Evolutionary conservation across 257 asterid genomes (phyloP), one percentile per base, ranked within the genome.

Genomic region (Penstemon barbatus): DNA sequence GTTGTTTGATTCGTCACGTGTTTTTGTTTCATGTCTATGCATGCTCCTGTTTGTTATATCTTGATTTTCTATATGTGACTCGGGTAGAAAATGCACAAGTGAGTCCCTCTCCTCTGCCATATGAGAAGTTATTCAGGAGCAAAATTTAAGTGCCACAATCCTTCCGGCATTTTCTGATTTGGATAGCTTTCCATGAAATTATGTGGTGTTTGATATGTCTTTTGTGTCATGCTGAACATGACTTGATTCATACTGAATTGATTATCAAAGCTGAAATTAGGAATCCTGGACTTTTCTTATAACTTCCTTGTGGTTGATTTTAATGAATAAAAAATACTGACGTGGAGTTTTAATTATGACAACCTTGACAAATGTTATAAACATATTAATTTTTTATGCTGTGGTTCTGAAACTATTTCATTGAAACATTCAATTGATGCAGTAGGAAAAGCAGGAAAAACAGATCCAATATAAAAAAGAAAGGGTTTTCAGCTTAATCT

Each of bases 371-470:
- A 42, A n/a, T 25, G 3, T 3, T 36, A 11, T 4, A 25, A 33
- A 12, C 25, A 50, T 41, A 36, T 40, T 50, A 36, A 57, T 7
- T 42, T 70, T 73, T 25, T 73, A 10, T 18, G 38, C 44, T 7
- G 39, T 33, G 15, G 60, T n/a, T 62, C 56, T 36, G 10, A 45
- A 10, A 12, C 1, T 45, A 10, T 18, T 39, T 61, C 37, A 44
- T 39, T 4, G 65, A 43, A 44, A 42, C 57, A 37, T 58, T 25
- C 33, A 0, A 25, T 25, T 0, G 1, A 25, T 25, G 33, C 33
- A 25, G 33, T 2, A 25, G 33, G 33, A 25, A 25, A 25, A 25
- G 33, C 38, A 40, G 62, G 38, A 46, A 44, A 40, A 73, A 73
- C 46, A n/a, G 66, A 51, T 59, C 36, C 36, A 64, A 19, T 57